Base-by-base conservation (phyloP, 345 rosid genomes). In the Balakata baccata region DNA sequence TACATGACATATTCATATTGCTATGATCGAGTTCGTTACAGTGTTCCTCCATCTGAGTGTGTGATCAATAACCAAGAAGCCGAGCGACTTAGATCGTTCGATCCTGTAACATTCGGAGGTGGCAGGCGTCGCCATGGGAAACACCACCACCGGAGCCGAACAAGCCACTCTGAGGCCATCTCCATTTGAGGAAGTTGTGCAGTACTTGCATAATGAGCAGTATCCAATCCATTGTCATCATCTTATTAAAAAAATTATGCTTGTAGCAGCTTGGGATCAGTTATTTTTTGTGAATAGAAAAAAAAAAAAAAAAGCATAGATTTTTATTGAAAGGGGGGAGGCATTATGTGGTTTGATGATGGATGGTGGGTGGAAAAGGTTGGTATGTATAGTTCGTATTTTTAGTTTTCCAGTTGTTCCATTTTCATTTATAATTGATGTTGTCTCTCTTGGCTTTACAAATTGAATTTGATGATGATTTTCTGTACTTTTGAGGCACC, bases 1-100 rank as follows among this genome's bases (percentile, higher is more conserved):
- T 88, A 84, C 29, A 87, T 92, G 93, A 95, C 96, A 3, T 95
- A 95, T 71, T 91, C 99, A 4, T 95, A 95, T 58, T 92, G 99
- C 87, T 95, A 92, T 20, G 99, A 95, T 66, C 87, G 81, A 43
- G 72, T 69, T 12, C 88, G 99, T 52, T 95, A 91, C 87, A 89
- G 80, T 71, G 82, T 74, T 65, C 86, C 97, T 43, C 90, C 86
- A 4, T 41, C 93, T 0, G 99, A 95, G 72, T 95, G 99, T 10
- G 85, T 87, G 58, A 79, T 88, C 4, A 86, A 78, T 64, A 86
- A 88, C 5, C 70, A 72, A 6, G 99, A 86, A 85, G 93, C 92
- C 0, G 73, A 82, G 57, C 80, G 89, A 18, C 96, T 95, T 68
- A 85, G 77, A 52, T 75, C 65, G 13, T 90, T 83, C 0, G 98